Evolutionary conservation across 805 yeast species (phyloP), one percentile per base, ranked within the genome.

Genomic region (Hanseniaspora lachancei): DNA sequence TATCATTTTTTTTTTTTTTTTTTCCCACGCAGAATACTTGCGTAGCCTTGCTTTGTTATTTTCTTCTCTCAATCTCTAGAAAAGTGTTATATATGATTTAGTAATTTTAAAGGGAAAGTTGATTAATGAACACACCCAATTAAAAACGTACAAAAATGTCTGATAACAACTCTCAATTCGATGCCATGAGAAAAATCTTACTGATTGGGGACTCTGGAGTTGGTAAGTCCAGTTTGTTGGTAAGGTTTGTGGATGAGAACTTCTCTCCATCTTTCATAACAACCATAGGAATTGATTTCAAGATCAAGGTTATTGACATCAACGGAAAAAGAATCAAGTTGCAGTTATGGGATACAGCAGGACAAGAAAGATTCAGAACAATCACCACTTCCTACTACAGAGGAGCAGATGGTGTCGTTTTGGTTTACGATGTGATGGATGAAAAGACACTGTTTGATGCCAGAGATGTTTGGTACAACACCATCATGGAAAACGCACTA

Each of bases 311-410:
- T 32, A 86, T 89, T 62, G 97, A 91, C 63, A 78, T 89, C 61
- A 91, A 91, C 60, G 96, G 96, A 54, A 86, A 86, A 71, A 84
- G 84, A 61, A 86, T 93, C 71, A 93, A 93, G 73, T 78, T 91
- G 67, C 98, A 93, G 70, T 86, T 91, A 46, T 85, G 96, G 96
- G 96, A 89, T 68, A 89, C 96, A 42, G 96, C 96, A 0, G 96
- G 96, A n/a, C 96, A 89, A 72, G 96, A 89, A 69, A 77, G 96
- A 66, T 89, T 89, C 74, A 80, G 96, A 72, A 87, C 96, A 43
- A 89, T 89, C 72, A 89, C 93, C 49, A 84, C 93, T n/a, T 91
- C 95, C 0, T 86, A 86, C 70, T 86, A 86, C 71, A 80, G 95
- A 70, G 95, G 95, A 57, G 93, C 95, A 57, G 82, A 84, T 82